Conservation (phyloP, 345 rosid species). For the Laguncularia racemosa region DNA sequence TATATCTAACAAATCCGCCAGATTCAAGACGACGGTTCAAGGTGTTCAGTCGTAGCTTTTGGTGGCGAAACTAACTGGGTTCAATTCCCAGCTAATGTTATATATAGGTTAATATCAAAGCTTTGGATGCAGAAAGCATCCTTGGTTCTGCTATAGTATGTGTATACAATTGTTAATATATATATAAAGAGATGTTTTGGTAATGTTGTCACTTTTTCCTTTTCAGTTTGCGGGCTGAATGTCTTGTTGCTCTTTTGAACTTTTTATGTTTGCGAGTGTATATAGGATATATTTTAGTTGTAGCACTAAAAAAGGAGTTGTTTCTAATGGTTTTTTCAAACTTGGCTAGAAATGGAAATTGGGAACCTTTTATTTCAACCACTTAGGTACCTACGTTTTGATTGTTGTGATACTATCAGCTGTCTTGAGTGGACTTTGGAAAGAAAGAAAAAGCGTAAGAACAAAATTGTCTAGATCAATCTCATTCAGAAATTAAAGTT, state of each 20-base stretch:
- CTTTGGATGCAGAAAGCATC: conserved; percentile 28
- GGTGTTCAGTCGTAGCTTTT: conserved; percentile 18
- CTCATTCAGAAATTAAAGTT: no score
- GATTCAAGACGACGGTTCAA: conserved; percentile 13
- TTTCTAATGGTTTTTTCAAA: no score
- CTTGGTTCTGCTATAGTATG: conserved; percentile 26
- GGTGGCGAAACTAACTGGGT: conserved; percentile 22
- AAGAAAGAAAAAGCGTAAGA: no score
- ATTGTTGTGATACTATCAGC: no score
- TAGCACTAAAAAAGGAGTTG: no score
- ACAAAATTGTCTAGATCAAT: no score
- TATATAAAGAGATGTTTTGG: conserved; percentile 25
- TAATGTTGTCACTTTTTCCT: conserved; percentile 7
- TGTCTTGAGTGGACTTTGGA: no score
- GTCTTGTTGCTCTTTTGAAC: not conserved
- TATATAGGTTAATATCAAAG: conserved; percentile 33
- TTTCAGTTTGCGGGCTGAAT: not conserved
- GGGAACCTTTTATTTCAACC: no score
- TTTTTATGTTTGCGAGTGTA: conserved; percentile 25
- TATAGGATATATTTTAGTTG: conserved; percentile 9
- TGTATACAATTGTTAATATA: conserved; percentile 18
- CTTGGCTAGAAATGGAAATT: no score
- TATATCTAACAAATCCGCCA: conserved; percentile 18
- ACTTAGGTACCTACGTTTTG: no score
- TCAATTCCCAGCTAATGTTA: conserved; percentile 25